Evolutionary conservation across 2,329 filamentous ascomycete species (phyloP), one percentile per base, ranked within the genome.

Genomic region (Fusarium sp.): DNA sequence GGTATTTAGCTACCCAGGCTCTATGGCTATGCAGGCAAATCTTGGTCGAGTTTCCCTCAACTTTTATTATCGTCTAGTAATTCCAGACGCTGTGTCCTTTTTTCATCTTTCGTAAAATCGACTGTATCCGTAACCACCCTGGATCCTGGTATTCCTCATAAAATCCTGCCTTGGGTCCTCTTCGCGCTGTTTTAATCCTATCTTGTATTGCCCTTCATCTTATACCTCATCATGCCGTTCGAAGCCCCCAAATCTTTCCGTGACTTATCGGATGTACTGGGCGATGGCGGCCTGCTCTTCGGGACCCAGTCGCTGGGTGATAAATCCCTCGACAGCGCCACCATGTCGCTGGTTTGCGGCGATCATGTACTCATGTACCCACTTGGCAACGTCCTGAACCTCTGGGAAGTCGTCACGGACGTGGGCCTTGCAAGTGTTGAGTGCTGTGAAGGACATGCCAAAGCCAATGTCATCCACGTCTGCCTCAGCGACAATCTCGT

Each of bases 401-500:
- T 98, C 93, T 1, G 95, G 93, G 86, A 95, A 98, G 22, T 95
- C 93, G 81, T 98, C 96, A 61, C 88, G 88, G 2, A 89, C 85
- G 5, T 90, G 86, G 68, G 91, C 91, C 81, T 93, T 94, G 85
- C 96, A 96, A 0, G 96, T 98, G 85, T 96, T 97, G 72, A 99
- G 89, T 35, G 94, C 92, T 1, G 96, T 98, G 84, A 97, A 99
- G 10, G 95, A 96, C 74, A 98, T 92, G 29, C 96, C 96, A 79
- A 99, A 99, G 31, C 94, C 93, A 75, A 98, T 91, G 81, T 99
- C 96, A 78, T 99, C 96, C 29, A 98, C 93, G 78, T 98, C 96
- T 4, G 94, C 92, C 80, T 98, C 96, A 13, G 91, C 90, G 72
- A 97, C 92, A 60, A 94, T 85, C 75, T 97, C 94, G 73, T 94